These are phyloP conservation scores for Cryphonectria japonica DNA, from an alignment of 2,329 filamentous ascomycete species.

Conservation along the genomic window DNA sequence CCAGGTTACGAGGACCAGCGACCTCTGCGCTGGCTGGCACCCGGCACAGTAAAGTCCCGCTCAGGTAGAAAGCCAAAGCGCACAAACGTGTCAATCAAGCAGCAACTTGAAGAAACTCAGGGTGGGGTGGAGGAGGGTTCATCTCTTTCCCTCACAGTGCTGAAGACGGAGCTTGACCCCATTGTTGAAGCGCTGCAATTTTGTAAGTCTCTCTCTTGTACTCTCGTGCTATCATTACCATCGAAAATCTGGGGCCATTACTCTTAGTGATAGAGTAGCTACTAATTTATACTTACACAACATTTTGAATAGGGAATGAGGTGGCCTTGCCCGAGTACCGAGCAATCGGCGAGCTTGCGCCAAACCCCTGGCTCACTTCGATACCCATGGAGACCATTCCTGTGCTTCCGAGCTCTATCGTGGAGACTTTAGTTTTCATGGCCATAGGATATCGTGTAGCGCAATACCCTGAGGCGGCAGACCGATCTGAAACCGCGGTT, in stretches of 20 bases:
- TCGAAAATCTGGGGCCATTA: neutral
- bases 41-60: neutral
- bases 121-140: neutral
- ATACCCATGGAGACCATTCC: neutral
- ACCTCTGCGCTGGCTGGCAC: slow-evolving; percentile 7
- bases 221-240: too few relatives aligned
- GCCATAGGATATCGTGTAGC: slow-evolving; percentile 31
- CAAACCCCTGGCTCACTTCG: neutral
- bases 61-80: slow-evolving; percentile 2
- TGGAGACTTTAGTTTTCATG: slow-evolving; percentile 7
- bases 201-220: slow-evolving; percentile 2
- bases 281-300: neutral
- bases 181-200: neutral
- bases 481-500: neutral
- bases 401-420: neutral
- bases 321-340: neutral
- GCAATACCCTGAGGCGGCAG: neutral
- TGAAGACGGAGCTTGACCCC: slow-evolving; percentile 1
- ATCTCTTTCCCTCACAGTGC: neutral
- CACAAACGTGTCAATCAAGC: too few relatives aligned
- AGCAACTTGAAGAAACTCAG: neutral
- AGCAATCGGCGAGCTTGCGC: neutral
- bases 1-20: slow-evolving; percentile 8
- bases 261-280: neutral
- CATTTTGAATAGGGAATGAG: neutral